These are phyloP conservation scores for Zygosaccharomyces gambellarensis DNA, from an alignment of 805 yeast genomes.

Conservation along the genomic window DNA sequence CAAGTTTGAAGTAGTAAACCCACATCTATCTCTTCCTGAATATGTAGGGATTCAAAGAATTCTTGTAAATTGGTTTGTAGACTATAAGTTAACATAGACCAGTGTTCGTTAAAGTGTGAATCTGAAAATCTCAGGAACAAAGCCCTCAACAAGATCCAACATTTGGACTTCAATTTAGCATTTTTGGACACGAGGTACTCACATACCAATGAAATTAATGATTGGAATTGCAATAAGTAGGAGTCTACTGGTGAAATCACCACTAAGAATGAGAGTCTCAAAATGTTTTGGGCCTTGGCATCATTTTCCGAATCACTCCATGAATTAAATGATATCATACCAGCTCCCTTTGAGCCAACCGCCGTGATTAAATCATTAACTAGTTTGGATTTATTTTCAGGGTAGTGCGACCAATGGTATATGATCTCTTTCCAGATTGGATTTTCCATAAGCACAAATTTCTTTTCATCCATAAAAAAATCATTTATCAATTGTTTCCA, in stretches of 20 bases:
- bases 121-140: conserved; percentile 58
- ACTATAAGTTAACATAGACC: conserved; percentile 64
- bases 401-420: conserved; percentile 51
- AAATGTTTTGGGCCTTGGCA: conserved; percentile 47
- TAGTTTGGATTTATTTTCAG: conserved; percentile 52
- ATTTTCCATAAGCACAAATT: conserved; percentile 19
- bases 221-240: conserved; percentile 44
- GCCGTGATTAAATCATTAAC: conserved; percentile 26
- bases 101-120: conserved; percentile 58
- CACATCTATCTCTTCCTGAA: conserved; percentile 30
- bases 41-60: conserved; percentile 28
- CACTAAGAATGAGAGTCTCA: conserved; percentile 59
- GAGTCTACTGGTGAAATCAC: conserved; percentile 58
- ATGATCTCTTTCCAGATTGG: conserved; percentile 53
- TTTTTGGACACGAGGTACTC: conserved; percentile 32
- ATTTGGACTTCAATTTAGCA: conserved; percentile 22
- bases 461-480: conserved; percentile 48
- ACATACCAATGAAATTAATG: conserved; percentile 45
- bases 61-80: conserved; percentile 41
- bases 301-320: conserved; percentile 70
- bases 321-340: conserved; percentile 46
- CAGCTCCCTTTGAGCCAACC: conserved; percentile 38
- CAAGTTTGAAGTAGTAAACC: conserved; percentile 50
- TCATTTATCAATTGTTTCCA: conserved; percentile 70
- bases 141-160: conserved; percentile 58